Evolutionary conservation across 2,329 filamentous ascomycete species (phyloP), one percentile per base, ranked within the genome.

Genomic region (Apiospora malaysiana): DNA sequence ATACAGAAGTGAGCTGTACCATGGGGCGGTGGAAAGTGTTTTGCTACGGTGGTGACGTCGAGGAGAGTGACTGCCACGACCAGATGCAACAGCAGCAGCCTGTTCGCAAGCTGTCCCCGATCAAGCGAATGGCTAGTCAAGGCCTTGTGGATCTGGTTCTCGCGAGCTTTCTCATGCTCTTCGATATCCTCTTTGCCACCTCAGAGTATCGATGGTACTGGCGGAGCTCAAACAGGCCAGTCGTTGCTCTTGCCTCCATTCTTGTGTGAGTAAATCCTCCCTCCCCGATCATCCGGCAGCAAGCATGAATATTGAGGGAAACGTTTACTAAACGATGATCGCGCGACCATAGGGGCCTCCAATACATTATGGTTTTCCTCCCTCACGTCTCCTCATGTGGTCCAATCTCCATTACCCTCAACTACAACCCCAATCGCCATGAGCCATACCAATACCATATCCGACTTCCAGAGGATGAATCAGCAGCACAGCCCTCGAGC

Each of bases 341-440:
- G 27, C 12, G 42, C 42, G 8, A 14, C 18, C 21, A 25, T 10
- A 67, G 66, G 9, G 66, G 42, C 16, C n/a, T 67, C 9, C 66
- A 67, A 47, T 45, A 27, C 21, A 32, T 67, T 16, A 46, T 45
- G 42, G 7, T 47, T 23, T 3, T 67, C 6, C 40, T 67, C 10
- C 72, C 67, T 9, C 51, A 70, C 23, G 47, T 71, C 40, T 47
- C 37, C 25, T 70, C 56, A 46, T 68, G 71, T 21, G 47, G 71
- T 37, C 72, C 67, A 25, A 69, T 73, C 45, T 66, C 71, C 12
- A 25, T 69, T 25, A 69, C 70, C 23, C 56, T 71, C 47, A 67
- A 67, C 66, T 67, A 67, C 66, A 32, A 32, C 4, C 5, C 27
- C 23, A 32, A 23, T 14, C 42, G 23, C 45, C 14, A 47, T 42